Percentiles rank a stretch among this genome's conserved stretches.
Evolutionary conservation across 2,329 filamentous ascomycete genomes (phyloP).

Genomic region (Neofusicoccum kwambonambiense): DNA sequence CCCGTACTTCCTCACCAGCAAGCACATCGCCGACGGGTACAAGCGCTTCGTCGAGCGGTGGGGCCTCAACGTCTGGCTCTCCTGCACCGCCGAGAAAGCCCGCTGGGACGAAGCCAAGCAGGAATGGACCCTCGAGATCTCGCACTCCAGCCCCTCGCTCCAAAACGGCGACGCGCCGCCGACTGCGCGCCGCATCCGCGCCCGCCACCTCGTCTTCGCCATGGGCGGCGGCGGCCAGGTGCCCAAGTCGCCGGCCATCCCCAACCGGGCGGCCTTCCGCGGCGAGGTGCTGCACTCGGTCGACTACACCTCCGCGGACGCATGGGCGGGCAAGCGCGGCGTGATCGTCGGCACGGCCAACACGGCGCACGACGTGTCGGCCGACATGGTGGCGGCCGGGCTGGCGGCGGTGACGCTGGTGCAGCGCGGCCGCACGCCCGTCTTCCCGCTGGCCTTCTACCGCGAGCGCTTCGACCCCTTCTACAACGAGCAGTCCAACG

Average conservation of each 20-base stretch:
- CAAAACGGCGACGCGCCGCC: conserved; percentile 25
- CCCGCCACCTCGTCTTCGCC: conserved; percentile 34
- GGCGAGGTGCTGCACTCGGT: conserved; percentile 36
- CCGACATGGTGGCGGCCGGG: conserved; percentile 47
- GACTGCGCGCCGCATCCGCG: conserved; percentile 21
- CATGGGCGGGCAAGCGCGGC: conserved; percentile 42
- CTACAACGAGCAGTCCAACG: conserved; percentile 27
- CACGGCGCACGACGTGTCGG: conserved; percentile 50
- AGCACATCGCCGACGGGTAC: conserved; percentile 40
- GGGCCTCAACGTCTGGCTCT: conserved; percentile 41
- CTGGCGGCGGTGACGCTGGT: conserved; percentile 47
- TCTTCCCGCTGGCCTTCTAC: conserved; percentile 28
- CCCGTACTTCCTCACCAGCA: conserved; percentile 26
- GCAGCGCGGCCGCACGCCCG: conserved; percentile 45
- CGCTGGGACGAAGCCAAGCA: conserved; percentile 38
- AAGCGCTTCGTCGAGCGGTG: conserved; percentile 38
- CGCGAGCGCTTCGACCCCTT: not conserved
- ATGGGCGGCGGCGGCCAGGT: conserved; percentile 31
- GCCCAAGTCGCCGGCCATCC: conserved; percentile 24
- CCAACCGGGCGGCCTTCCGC: conserved; percentile 30
- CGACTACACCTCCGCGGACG: conserved; percentile 32
- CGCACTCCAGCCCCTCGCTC: conserved; percentile 29
- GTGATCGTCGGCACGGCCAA: conserved; percentile 51
- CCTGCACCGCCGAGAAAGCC: conserved; percentile 37
- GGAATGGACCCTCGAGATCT: conserved; percentile 40